Evolutionary conservation across 306 rosid genomes (phyloP), one percentile per base, ranked within the genome.

Genomic region (Spatholobus suberectus): DNA sequence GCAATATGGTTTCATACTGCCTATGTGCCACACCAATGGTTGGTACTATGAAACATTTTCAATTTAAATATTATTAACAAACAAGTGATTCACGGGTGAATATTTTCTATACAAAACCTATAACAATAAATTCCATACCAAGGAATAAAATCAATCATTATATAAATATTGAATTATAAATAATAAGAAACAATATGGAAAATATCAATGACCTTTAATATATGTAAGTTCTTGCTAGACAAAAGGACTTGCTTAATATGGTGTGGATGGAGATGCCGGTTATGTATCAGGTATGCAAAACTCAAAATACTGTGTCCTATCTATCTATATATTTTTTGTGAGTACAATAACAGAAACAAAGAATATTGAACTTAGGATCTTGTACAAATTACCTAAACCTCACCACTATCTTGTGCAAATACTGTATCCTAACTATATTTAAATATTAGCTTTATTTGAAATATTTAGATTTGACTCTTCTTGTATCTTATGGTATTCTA

Each of bases 401-500:
- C n/a, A n/a, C n/a, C n/a, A n/a, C n/a, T n/a, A n/a, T n/a, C n/a
- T n/a, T n/a, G n/a, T n/a, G n/a, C n/a, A n/a, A n/a, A n/a, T n/a
- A n/a, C n/a, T n/a, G n/a, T n/a, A 4, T 34, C 34, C 24, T 52
- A 20, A 17, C 7, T 1, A 6, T 43, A 76, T 17, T 40, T 59
- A 41, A 44, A 41, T 11, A 18, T 8, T 40, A 10, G 20, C 23
- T 41, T 51, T 1, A n/a, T 62, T 62, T 61, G 4, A 61, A 14
- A 27, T 63, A 14, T 29, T 62, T 63, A 20, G 4, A 35, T 78
- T 49, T 78, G 75, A 51, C 75, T 52, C 5, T 78, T 47, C 15
- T 46, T 0, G 4, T 1, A 15, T 35, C 12, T 18, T 21, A 8
- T 49, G 40, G n/a, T n/a, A 15, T 67, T 66, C 41, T 47, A 66